Evolutionary conservation across 257 asterid species (phyloP).

Genomic region (Cruciata laevipes): DNA sequence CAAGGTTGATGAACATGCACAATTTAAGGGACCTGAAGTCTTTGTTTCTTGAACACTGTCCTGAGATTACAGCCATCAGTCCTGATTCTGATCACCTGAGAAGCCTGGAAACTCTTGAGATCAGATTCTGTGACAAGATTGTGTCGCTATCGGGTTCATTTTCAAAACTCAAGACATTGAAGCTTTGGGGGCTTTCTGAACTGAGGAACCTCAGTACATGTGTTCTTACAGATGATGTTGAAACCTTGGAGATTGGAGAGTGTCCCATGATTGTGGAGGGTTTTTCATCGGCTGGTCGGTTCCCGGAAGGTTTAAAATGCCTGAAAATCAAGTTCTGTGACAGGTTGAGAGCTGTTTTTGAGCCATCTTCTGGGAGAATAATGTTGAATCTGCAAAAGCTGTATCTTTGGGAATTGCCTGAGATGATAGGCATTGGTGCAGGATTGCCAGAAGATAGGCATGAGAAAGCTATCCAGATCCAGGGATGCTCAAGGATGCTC

Average conservation of each 20-base stretch:
- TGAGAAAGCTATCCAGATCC: not conserved
- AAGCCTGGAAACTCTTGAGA: slow-evolving; percentile 26
- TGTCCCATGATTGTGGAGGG: slow-evolving; percentile 25
- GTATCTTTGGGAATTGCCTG: slow-evolving; percentile 14
- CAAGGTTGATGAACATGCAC: slow-evolving; percentile 14
- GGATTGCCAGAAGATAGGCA: too few species aligned
- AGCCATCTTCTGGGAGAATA: not conserved
- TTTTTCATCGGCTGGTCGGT: slow-evolving; percentile 4
- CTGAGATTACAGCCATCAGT: slow-evolving; percentile 19
- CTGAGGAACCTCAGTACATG: slow-evolving; percentile 9
- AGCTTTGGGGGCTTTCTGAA: slow-evolving; percentile 32
- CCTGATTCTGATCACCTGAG: slow-evolving; percentile 17
- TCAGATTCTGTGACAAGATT: slow-evolving; percentile 29
- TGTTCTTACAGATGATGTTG: slow-evolving; percentile 4
- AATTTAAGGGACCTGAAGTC: slow-evolving; percentile 24
- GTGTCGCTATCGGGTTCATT: slow-evolving; percentile 14
- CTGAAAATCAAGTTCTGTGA: slow-evolving; percentile 22
- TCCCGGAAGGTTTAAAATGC: not conserved
- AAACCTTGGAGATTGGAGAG: slow-evolving; percentile 28
- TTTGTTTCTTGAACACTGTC: slow-evolving; percentile 36
- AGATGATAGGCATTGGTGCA: slow-evolving; percentile 1
- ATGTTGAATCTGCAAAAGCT: not conserved
- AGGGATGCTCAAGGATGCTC: slow-evolving; percentile 15
- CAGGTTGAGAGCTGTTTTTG: slow-evolving; percentile 15
- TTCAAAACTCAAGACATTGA: slow-evolving; percentile 17